phyloP scores from a whole-genome alignment of 768 basidiomycete genomes.

The Pleurotus djamor region DNA sequence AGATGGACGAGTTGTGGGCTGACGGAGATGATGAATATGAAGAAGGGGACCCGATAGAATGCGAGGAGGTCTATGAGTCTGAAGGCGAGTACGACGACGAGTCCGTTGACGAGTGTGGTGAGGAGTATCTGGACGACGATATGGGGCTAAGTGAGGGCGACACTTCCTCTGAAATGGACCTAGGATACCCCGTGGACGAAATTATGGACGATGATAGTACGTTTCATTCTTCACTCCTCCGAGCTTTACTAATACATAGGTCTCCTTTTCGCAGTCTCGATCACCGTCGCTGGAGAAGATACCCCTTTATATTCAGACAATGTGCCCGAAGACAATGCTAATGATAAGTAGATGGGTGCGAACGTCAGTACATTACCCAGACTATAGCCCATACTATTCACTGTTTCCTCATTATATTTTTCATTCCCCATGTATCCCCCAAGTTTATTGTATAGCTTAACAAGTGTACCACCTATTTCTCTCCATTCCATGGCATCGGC shows the following conservation, averaged over 20 bases:
- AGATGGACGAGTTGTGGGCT: slow-evolving; percentile 19
- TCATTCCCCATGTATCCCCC: no score
- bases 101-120: slow-evolving; percentile 17
- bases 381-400: not conserved
- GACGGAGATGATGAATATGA: slow-evolving; percentile 15
- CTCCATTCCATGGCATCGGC: not conserved
- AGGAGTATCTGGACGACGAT: slow-evolving; percentile 23
- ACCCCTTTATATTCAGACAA: slow-evolving; percentile 14
- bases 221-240: not conserved
- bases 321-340: slow-evolving; percentile 6
- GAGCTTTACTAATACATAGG: not conserved
- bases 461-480: not conserved
- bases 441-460: not conserved
- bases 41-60: slow-evolving; percentile 9
- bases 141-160: slow-evolving; percentile 44
- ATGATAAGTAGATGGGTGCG: slow-evolving; percentile 11
- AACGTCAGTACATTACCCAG: no score
- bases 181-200: slow-evolving; percentile 5
- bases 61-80: slow-evolving; percentile 15
- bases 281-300: slow-evolving; percentile 17
- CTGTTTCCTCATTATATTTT: not conserved
- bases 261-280: slow-evolving; percentile 10
- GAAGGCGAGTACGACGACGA: slow-evolving; percentile 12
- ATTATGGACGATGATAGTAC: not conserved
- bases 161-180: slow-evolving; percentile 15